A percentile compares a stretch with the other conserved stretches of the same genome.
Evolutionary conservation across 1,284 basidiomycete species (phyloP).

Genomic region (Austroboletus rostrupii): DNA sequence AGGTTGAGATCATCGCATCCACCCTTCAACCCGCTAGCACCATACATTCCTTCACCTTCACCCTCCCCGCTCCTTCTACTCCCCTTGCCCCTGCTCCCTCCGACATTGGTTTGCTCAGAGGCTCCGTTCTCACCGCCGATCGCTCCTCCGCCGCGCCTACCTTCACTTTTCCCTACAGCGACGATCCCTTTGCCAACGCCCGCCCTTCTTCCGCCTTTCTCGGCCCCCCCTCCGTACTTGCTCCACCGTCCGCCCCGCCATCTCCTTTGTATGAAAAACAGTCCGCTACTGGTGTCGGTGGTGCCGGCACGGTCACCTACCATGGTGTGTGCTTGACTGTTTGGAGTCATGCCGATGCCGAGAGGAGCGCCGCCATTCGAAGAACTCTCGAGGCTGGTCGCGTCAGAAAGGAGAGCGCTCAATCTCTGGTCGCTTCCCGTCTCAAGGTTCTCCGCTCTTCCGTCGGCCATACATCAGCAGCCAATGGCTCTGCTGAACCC

Average conservation of each 20-base stretch:
- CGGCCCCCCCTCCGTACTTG: constrained; percentile 59
- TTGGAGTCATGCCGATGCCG: constrained; percentile 90
- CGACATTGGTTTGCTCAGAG: constrained; percentile 68
- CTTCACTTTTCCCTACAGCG: constrained; percentile 65
- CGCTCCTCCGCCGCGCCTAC: constrained; percentile 56
- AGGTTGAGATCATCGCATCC: constrained; percentile 92
- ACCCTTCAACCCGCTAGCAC: constrained; percentile 88
- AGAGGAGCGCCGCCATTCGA: constrained; percentile 77
- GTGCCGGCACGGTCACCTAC: constrained; percentile 63
- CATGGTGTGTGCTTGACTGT: constrained; percentile 90
- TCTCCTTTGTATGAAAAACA: constrained; percentile 39
- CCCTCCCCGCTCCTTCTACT: constrained; percentile 66
- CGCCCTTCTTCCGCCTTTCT: constrained; percentile 71
- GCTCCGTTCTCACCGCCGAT: constrained; percentile 63
- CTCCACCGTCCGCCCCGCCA: constrained; percentile 39
- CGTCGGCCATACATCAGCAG: constrained; percentile 28
- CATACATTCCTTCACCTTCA: constrained; percentile 90
- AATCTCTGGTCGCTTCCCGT: constrained; percentile 63
- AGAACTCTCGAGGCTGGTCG: constrained; percentile 75
- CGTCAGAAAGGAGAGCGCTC: constrained; percentile 73
- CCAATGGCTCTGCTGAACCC: constrained; percentile 48
- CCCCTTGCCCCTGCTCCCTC: constrained; percentile 56
- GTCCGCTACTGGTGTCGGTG: constrained; percentile 32
- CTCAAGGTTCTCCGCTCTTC: constrained; percentile 61
- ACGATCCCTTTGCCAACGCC: constrained; percentile 72